Evolutionary conservation across 495 filamentous ascomycete genomes (phyloP).

Genomic region (Penicillium nucicola): DNA sequence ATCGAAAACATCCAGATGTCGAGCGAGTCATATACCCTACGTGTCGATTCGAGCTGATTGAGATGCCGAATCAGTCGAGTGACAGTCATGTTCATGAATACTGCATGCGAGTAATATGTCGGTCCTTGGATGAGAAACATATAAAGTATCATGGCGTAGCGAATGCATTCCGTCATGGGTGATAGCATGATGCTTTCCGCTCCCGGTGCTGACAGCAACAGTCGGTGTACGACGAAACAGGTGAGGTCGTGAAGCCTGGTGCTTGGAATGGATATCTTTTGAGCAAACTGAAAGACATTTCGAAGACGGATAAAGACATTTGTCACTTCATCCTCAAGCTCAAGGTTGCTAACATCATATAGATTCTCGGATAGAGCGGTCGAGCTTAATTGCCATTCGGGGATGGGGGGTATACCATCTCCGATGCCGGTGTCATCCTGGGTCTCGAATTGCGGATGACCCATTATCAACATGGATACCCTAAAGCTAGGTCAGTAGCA

Average conservation of each 20-base stretch:
- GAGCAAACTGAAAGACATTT: constrained; percentile 29
- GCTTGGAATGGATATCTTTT: constrained; percentile 20
- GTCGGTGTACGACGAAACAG: constrained; percentile 46
- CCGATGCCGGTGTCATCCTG: constrained; percentile 47
- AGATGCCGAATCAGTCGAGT: constrained; percentile 27
- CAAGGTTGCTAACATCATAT: constrained; percentile 13
- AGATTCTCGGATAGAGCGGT: constrained; percentile 1
- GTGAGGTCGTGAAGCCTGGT: constrained; percentile 49
- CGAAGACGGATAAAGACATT: constrained; percentile 42
- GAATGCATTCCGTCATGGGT: constrained; percentile 38
- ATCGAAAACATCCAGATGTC: constrained; percentile 39
- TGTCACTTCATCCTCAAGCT: constrained; percentile 28
- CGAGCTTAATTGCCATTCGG: constrained; percentile 39
- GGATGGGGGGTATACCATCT: constrained; percentile 41
- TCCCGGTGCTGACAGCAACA: constrained; percentile 29
- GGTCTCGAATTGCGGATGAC: constrained; percentile 44
- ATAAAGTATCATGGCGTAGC: constrained; percentile 43
- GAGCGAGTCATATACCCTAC: constrained; percentile 15
- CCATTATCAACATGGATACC: constrained; percentile 51
- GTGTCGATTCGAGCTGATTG: constrained; percentile 10
- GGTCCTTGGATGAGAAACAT: constrained; percentile 50
- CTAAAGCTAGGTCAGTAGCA: constrained; percentile 23
- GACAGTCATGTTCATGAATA: constrained; percentile 32
- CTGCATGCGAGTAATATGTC: constrained; percentile 49
- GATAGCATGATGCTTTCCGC: constrained; percentile 5